Evolutionary conservation across 73 alveolate species (phyloP), one percentile per base, ranked within the genome.

Genomic region (Paramecium octaurelia): DNA sequence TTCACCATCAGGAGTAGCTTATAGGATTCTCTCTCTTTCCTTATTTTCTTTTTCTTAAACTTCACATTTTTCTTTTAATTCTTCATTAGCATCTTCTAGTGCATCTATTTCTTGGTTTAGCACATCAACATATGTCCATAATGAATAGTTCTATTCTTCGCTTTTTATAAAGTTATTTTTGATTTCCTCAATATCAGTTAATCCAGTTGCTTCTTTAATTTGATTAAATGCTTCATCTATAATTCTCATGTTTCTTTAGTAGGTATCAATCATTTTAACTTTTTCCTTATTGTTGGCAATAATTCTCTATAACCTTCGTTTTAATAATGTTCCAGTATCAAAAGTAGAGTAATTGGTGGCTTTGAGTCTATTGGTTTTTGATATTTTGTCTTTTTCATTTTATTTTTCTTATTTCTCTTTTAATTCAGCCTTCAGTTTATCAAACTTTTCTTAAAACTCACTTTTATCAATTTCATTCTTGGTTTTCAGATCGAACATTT

Each of bases 171-270:
- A 89, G 27, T 77, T 89, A 50, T 71, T 89, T 73, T 89, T 40
- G 3, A 89, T 89, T 89, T 89, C 94, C 5, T 46, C 91, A 2
- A 89, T 89, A 24, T 89, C 94, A 42, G 94, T 89, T 24, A 89
- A 70, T 50, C 94, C 94, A 44, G 94, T 89, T 2, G 94, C 88
- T 71, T 89, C 94, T 71, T 89, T 89, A 43, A 89, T 89, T 73
- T 89, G 48, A 35, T 89, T 89, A 46, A 89, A 89, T 46, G 94
- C 94, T 50, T 89, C 94, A 44, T 89, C 94, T 20, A 89, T 35
- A 23, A 89, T 89, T 44, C 92, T 89, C 94, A 89, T 89, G 48
- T 89, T 89, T 89, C 94, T 89, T 42, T 70, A 31, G 36, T 89
- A 89, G 10, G 86, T 38, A 46, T 89, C 94, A 27, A 89, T 89